Base-by-base conservation (phyloP, 345 rosid genomes). In the Aquilaria yunnanensis region DNA sequence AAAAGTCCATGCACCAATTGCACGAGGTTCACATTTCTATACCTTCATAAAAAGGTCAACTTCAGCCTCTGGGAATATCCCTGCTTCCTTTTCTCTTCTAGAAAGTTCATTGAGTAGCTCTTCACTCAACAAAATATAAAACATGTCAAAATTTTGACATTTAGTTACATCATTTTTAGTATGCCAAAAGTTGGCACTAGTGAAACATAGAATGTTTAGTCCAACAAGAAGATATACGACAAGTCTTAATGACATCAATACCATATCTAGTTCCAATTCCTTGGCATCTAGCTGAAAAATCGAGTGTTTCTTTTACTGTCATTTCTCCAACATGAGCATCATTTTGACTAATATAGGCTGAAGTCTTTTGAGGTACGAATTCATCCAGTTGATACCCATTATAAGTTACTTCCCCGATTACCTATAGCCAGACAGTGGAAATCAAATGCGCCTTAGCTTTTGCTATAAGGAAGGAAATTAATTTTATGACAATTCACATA, bases 11-110 rank as follows among this genome's bases (percentile, higher is more conserved):
- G 54, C 32, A 31, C 7, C 32, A 55, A 33, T 33, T 50, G 47
- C 30, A 13, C 3, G 37, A 3, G 14, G 14, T 43, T 51, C 2
- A 12, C 50, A 37, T 51, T 14, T 12, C 6, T 4, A 62, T 68
- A 85, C 90, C 84, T 91, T 91, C 97, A 91, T 88, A 83, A 84
- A 91, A 70, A 88, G 78, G 75, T 91, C 97, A 12, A 84, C 67
- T 57, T 88, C 94, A 4, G 97, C 81, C 63, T 91, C 97, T 1
- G 97, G 97, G 16, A 77, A 72, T 2, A 91, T 83, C 14, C 97
- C 96, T 48, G 93, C 91, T 12, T 81, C 78, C 47, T 79, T 91
- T 78, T 91, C 97, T 58, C 96, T 91, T 50, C 90, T 83, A n/a
- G 82, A 88, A 57, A 91, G 78, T 74, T 91, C 96, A 63, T 70